Conservation (phyloP, 2,329 filamentous ascomycete species). For the Orbilia brochopaga region DNA sequence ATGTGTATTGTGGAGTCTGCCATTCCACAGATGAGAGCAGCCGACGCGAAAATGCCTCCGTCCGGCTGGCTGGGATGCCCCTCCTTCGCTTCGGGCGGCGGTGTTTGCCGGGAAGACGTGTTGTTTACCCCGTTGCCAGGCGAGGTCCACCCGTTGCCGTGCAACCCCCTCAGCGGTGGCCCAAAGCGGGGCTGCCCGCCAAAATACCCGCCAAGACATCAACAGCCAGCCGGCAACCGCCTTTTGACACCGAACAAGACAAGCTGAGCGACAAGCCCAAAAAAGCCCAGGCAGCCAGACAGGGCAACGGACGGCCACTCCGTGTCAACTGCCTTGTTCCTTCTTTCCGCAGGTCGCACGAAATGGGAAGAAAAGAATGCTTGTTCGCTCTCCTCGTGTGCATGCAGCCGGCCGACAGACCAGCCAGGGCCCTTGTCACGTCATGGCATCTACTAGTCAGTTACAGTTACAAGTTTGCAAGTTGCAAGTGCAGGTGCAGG, state of each 20-base stretch:
- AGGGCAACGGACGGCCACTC: constrained; percentile 10
- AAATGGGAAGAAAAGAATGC: background rate
- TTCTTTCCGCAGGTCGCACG: background rate
- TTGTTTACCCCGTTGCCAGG: constrained; percentile 47
- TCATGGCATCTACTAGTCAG: background rate
- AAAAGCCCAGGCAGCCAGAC: constrained; percentile 21
- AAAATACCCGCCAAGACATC: constrained; percentile 22
- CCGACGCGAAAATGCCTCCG: too few relatives aligned
- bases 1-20: too few relatives aligned
- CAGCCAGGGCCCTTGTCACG: background rate
- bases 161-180: constrained; percentile 36
- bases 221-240: constrained; percentile 27
- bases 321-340: background rate
- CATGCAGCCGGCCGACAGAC: too few relatives aligned
- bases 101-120: constrained; percentile 42
- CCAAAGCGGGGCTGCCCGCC: constrained; percentile 41
- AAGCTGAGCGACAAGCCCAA: too few relatives aligned
- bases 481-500: too few relatives aligned
- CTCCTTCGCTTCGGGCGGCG: background rate
- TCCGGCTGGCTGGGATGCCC: constrained; percentile 12
- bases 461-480: too few relatives aligned
- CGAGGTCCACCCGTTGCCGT: constrained; percentile 5
- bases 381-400: background rate
- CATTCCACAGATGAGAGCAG: constrained; percentile 1
- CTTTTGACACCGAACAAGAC: too few relatives aligned